A percentile compares a stretch with the other conserved stretches of the same genome.
These are phyloP conservation scores for Spongispora temasekensis DNA, from an alignment of 1,284 basidiomycete species.

Conservation along the genomic window DNA sequence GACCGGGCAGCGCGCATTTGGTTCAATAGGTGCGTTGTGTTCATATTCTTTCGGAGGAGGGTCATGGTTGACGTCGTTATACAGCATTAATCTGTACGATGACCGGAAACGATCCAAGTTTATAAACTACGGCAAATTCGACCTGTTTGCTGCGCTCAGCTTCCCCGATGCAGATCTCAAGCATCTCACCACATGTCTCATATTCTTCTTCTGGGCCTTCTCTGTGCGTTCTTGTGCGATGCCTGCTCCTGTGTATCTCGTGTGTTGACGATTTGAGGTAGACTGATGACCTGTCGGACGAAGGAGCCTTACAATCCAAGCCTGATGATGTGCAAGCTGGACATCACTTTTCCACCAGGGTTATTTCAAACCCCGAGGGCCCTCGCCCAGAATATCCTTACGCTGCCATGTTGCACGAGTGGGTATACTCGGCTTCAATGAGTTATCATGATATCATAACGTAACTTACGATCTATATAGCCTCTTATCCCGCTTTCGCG, in stretches of 20 bases:
- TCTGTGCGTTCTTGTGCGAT: constrained; percentile 34
- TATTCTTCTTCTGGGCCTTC: constrained; percentile 50
- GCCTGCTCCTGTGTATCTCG: neutral
- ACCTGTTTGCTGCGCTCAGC: constrained; percentile 44
- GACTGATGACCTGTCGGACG: constrained; percentile 48
- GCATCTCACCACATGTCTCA: constrained; percentile 46
- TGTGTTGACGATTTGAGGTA: constrained; percentile 18
- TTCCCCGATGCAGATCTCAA: constrained; percentile 46
- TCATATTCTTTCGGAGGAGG: neutral
- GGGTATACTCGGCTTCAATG: constrained; percentile 15
- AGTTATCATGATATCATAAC: constrained; percentile 6
- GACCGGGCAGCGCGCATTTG: constrained; percentile 33
- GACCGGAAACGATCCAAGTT: constrained; percentile 34
- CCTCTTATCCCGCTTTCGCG: constrained; percentile 40
- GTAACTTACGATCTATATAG: constrained; percentile 27
- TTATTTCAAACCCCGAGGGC: constrained; percentile 34
- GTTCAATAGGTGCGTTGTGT: constrained; percentile 29
- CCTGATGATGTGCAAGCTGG: constrained; percentile 43
- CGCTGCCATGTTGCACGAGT: constrained; percentile 46
- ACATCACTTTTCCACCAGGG: constrained; percentile 37
- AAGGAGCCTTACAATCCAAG: constrained; percentile 42
- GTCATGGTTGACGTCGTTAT: neutral
- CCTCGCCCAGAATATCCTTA: constrained; percentile 41
- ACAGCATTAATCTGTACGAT: constrained; percentile 36
- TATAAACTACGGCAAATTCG: constrained; percentile 44